Conservation (phyloP, 768 basidiomycete species). For the Saitozyma podzolica region DNA sequence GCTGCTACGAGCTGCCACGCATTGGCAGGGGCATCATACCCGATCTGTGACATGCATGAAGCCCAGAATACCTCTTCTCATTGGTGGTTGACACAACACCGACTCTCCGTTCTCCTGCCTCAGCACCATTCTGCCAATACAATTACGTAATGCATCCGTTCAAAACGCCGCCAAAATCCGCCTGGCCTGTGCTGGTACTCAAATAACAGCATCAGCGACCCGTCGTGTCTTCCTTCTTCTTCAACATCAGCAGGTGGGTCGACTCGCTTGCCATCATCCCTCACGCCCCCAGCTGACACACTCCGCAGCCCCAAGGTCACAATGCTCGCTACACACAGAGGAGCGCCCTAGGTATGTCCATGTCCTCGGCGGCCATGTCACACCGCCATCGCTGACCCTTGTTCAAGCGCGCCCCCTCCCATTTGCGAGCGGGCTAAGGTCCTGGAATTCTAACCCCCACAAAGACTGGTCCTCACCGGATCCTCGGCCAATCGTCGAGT, state of each 20-base stretch:
- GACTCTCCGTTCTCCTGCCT: too few species aligned
- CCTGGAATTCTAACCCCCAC: slow-evolving; percentile 53
- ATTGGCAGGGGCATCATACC: too few species aligned
- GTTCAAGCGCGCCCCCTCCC: slow-evolving; percentile 8
- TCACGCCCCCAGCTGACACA: not conserved
- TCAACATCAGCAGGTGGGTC: slow-evolving; percentile 14
- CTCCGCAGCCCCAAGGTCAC: slow-evolving; percentile 51
- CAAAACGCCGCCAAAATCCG: too few species aligned
- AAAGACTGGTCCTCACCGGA: slow-evolving; percentile 44
- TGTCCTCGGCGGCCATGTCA: not conserved
- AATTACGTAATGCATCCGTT: too few species aligned
- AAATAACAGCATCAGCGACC: too few species aligned
- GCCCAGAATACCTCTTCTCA: too few species aligned
- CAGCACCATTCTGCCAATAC: too few species aligned
- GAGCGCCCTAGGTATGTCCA: not conserved
- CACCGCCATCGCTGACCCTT: not conserved
- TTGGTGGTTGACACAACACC: too few species aligned
- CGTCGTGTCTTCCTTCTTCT: too few species aligned
- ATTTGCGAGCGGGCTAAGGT: slow-evolving; percentile 53
- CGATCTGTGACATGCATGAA: too few species aligned
- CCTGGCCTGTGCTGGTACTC: too few species aligned
- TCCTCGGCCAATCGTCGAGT: slow-evolving; percentile 41
- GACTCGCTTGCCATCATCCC: not conserved
- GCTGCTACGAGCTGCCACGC: too few species aligned
- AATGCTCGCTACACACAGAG: slow-evolving; percentile 49